Base-by-base conservation (phyloP, 768 basidiomycete genomes). In the Lactifluus hygrophoroides region DNA sequence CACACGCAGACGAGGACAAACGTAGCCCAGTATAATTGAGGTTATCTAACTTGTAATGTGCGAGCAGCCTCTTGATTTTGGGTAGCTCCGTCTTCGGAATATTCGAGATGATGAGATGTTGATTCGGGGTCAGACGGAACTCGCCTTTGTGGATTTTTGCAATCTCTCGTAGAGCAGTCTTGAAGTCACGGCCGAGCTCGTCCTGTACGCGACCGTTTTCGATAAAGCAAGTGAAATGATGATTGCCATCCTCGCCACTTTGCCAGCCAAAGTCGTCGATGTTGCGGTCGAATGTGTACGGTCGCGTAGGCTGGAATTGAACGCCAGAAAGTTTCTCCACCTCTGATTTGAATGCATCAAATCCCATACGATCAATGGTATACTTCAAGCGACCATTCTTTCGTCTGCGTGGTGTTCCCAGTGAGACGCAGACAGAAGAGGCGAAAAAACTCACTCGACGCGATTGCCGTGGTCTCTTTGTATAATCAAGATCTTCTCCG, bases 401-500 rank as follows among this genome's bases (percentile, higher is more conserved):
- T 44, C 75, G 75, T 62, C 76, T 77, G 65, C 1, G 56, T 28
- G 25, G 34, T 19, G 3, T 17, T 43, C 35, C 28, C 16, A 13
- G 44, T 19, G 45, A 19, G 17, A 30, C 11, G 11, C 11, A 14
- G 35, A 51, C 51, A 28, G 27, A 17, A 25, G 19, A 8, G 11
- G 47, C 3, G 5, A 30, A 16, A 32, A 8, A 23, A 45, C 90
- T 73, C 63, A 94, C 92, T 99, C 94, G 8, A 72, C 79, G 60
- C 96, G 88, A 74, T 99, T 97, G 27, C 96, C 96, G 61, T 97
- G 84, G 73, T 99, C 96, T 60, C 94, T 77, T 74, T 99, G 96
- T 21, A 86, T 86, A 46, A 96, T 72, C 86, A 99, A 87, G 66
- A 99, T 81, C 69, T 88, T 87, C 76, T 99, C 94, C 9, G 94